Percentiles rank a stretch among this genome's conserved stretches.
Conservation (phyloP, 176 grass and related monocot genomes). For the Paspalum notatum region DNA sequence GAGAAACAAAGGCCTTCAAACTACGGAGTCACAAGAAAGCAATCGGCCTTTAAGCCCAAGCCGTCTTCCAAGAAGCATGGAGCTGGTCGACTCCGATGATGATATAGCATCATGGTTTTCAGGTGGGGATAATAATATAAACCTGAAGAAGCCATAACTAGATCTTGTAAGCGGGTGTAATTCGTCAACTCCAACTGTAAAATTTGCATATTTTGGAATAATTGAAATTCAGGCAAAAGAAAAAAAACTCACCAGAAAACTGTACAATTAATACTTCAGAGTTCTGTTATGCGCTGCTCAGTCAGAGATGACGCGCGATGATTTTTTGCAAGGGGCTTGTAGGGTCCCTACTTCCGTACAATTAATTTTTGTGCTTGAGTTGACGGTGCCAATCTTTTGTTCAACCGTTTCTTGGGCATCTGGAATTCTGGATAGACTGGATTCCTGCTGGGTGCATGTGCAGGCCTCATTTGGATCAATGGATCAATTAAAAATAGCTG, state of each 20-base stretch:
- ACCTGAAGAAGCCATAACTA: neutral
- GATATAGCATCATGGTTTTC: constrained; percentile 56
- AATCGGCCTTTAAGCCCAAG: neutral
- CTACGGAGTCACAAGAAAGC: constrained; percentile 10
- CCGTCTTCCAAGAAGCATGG: constrained; percentile 49
- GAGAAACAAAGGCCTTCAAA: constrained; percentile 44
- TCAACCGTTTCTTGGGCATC: neutral
- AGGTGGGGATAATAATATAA: neutral
- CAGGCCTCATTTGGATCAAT: neutral
- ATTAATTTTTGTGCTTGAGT: neutral
- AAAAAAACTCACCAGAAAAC: neutral
- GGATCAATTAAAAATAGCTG: neutral
- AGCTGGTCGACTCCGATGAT: constrained; percentile 48
- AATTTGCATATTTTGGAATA: neutral
- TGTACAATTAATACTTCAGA: neutral
- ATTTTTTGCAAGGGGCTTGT: neutral
- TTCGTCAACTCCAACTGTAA: constrained; percentile 7
- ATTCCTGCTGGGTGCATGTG: neutral
- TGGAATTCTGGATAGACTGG: neutral
- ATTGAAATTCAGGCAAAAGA: neutral
- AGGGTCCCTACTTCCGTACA: neutral
- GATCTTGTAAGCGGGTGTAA: neutral
- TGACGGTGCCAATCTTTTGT: neutral
- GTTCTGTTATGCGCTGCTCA: neutral
- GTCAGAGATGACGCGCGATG: neutral